Evolutionary conservation across 2,329 filamentous ascomycete genomes (phyloP), one percentile per base, ranked within the genome.

Genomic region (Talaromyces islandicus): DNA sequence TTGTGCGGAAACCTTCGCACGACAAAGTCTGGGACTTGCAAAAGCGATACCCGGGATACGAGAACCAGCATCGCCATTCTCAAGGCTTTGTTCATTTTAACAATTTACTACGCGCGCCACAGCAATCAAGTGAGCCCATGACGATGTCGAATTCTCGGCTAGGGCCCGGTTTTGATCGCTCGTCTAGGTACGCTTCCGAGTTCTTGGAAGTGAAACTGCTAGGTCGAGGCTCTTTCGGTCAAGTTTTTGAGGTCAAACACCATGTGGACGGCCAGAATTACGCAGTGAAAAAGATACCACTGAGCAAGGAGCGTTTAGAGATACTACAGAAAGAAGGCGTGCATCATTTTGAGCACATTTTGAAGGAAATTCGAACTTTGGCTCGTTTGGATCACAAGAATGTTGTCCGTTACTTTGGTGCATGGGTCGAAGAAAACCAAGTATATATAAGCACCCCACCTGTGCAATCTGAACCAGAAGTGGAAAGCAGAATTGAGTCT

Each of bases 211-310:
- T 86, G 12, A 78, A 76, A 19, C 68, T 85, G 1, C 76, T 89
- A 3, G 86, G 86, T 1, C 85, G 82, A 68, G 87, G 87, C 14
- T 87, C 86, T 0, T 89, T 87, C 67, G 86, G 85, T 1, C 80
- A 81, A 41, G 87, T 89, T 1, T 89, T 81, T 67, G 83, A 83
- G 63, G 85, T 82, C 11, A 80, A 76, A 54, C 83, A 88, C 64
- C 79, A 81, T 56, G 79, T 89, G 6, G 87, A 89, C 67, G 80
- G 81, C 7, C 80, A 81, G 51, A 75, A 81, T 41, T 89, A 89
- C 66, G 87, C 87, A 0, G 78, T 89, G 54, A 89, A 89, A 68
- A 85, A 86, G 62, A 85, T 89, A 7, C 78, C 81, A 0, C 74
- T 89, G 7, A 83, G 81, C 54, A 73, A 80, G 43, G 75, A 77